Evolutionary conservation across 495 filamentous ascomycete genomes (phyloP).

Genomic region (Aspergillus ellipticus): DNA sequence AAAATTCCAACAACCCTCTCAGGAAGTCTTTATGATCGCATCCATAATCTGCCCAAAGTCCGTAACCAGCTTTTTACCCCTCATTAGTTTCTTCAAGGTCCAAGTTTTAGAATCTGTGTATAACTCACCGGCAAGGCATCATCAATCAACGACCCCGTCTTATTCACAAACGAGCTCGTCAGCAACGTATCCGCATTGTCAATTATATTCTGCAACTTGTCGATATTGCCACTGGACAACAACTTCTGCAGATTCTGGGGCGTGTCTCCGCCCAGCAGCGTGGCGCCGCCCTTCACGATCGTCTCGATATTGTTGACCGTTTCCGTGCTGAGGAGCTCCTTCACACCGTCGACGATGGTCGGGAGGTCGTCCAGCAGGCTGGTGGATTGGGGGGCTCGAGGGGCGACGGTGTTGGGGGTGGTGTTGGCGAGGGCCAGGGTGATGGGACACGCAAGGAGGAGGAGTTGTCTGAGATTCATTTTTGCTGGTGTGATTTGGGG

Average conservation of each 20-base stretch:
- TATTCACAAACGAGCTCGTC: constrained; percentile 35
- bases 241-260: constrained; percentile 25
- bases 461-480: not conserved
- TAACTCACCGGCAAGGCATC: constrained; percentile 51
- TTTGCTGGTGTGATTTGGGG: not conserved
- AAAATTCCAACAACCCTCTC: too few relatives aligned
- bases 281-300: constrained; percentile 31
- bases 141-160: constrained; percentile 47
- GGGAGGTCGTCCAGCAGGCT: constrained; percentile 28
- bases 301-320: constrained; percentile 43
- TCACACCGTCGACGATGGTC: constrained; percentile 20
- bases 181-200: constrained; percentile 31
- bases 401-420: constrained; percentile 28
- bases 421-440: constrained; percentile 33
- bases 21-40: not conserved
- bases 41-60: not conserved
- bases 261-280: constrained; percentile 19
- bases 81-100: not conserved
- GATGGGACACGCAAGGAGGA: constrained; percentile 9
- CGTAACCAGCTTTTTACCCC: not conserved
- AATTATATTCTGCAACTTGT: constrained; percentile 29
- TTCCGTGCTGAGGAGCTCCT: constrained; percentile 33
- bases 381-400: constrained; percentile 16
- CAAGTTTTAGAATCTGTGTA: not conserved
- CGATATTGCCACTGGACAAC: constrained; percentile 27